phyloP scores from a whole-genome alignment of 2,329 filamentous ascomycete species.

The Penicillium polonicum region DNA sequence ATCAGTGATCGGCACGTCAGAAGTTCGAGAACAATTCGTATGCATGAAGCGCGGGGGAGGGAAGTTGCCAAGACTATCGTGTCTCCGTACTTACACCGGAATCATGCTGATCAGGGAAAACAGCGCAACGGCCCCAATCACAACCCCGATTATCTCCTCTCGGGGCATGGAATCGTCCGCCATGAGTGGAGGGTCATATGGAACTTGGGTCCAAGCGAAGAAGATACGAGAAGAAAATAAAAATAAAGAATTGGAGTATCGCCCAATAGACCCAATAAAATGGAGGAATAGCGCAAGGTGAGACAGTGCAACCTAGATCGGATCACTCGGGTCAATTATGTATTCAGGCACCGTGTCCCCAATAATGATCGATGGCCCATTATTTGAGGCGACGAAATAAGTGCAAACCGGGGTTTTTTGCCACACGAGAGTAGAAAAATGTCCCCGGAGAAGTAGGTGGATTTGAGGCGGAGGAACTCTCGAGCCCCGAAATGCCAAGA shows the following conservation, averaged over 20 bases:
- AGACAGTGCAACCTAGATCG: constrained; percentile 10
- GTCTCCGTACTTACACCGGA: constrained; percentile 28
- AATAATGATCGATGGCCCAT: not conserved
- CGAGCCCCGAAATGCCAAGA: constrained; percentile 22
- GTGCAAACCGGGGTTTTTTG: not conserved
- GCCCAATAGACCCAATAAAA: constrained; percentile 10
- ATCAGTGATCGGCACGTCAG: constrained; percentile 5
- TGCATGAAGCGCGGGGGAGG: constrained; percentile 12
- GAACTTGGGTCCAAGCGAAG: constrained; percentile 10
- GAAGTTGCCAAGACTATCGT: constrained; percentile 11
- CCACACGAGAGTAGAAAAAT: not conserved
- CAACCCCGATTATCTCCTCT: constrained; percentile 30
- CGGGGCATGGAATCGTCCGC: constrained; percentile 19
- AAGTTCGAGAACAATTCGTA: constrained; percentile 16
- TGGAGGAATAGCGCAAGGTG: not conserved
- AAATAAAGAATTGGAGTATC: constrained; percentile 6
- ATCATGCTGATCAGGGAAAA: constrained; percentile 31
- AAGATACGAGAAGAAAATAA: constrained; percentile 10
- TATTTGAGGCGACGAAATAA: not conserved
- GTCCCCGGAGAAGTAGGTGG: constrained; percentile 10
- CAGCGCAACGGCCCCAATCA: constrained; percentile 31
- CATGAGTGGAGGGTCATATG: constrained; percentile 23
- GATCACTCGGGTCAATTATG: constrained; percentile 5
- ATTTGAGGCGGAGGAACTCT: constrained; percentile 23
- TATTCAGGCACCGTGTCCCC: constrained; percentile 7